Evolutionary conservation across 148 eudicot species (phyloP).

Genomic region (Chenopodium quinoa): DNA sequence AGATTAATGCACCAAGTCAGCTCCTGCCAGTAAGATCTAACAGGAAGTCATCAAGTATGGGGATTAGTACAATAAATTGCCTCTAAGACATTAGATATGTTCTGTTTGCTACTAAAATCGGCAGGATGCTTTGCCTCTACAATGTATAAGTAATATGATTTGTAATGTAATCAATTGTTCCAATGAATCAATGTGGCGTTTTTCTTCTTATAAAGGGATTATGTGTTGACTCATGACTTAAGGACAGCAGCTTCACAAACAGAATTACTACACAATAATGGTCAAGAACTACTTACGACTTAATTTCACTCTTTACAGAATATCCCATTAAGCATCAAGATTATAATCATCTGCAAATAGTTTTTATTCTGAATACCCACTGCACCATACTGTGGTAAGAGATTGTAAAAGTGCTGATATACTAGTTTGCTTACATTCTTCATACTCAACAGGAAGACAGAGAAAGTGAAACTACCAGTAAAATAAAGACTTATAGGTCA

Average conservation of each 20-base stretch:
- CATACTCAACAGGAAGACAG: not conserved
- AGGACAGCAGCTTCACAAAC: not conserved
- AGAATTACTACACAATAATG: no score
- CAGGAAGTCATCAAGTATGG: not conserved
- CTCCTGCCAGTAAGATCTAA: not conserved
- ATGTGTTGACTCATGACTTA: not conserved
- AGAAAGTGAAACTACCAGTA: not conserved
- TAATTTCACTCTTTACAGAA: not conserved
- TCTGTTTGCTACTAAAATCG: not conserved
- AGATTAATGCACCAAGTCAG: not conserved
- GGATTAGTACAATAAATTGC: not conserved
- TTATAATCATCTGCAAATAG: not conserved
- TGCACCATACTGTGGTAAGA: not conserved
- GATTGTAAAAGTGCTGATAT: not conserved
- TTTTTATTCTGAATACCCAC: not conserved
- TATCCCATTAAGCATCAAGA: not conserved
- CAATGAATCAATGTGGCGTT: not conserved
- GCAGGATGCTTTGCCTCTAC: slow-evolving; percentile 1
- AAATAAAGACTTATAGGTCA: not conserved
- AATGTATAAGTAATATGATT: not conserved
- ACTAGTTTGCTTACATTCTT: not conserved
- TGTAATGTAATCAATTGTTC: not conserved
- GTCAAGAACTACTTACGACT: not conserved
- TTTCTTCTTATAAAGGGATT: not conserved
- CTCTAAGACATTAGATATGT: not conserved